Evolutionary conservation across 73 alveolate genomes (phyloP), one percentile per base, ranked within the genome.

Genomic region (Paramecium biaurelia): DNA sequence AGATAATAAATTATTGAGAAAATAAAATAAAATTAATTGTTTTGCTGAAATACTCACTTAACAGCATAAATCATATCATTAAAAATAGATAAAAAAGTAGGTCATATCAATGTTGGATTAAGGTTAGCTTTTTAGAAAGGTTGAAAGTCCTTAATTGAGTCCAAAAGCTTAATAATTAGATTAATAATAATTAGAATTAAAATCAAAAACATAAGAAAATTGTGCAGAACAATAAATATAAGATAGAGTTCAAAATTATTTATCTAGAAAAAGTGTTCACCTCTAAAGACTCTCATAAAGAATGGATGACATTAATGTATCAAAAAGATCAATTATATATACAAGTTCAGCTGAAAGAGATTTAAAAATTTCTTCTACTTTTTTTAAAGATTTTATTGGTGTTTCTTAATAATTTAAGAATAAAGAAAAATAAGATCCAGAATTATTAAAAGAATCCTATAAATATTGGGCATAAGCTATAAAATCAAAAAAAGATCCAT

Each of bases 331-430:
- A 7, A 63, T 63, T 26, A 23, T 63, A 26, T 26, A 63, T 2
- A 63, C 84, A 63, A 63, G 84, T 32, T 63, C 84, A 63, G 84
- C 84, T 14, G 84, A 63, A 63, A 63, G 84, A 63, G 84, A 63
- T 26, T 30, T 63, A 11, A 63, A 63, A 18, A 63, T 63, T 12
- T 63, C 84, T 7, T 63, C 84, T 0, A 63, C 41, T 11, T 63
- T 63, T 63, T 63, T 63, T 10, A 63, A 63, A 6, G 84, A 63
- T 3, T 63, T 63, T 63, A 32, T 63, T 2, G 84, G 84, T 12
- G 45, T 63, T 10, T 32, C 84, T 14, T 14, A 63, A 32, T 26
- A 63, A 63, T 63, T 63, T 4, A 63, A 63, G 12, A 26, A 63
- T 63, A 47, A 47, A 12, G 59, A 47, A 8, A 47, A 47, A 47